Evolutionary conservation across 208 protist genomes (phyloP).

Genomic region (Acanthamoeba divionensis): DNA sequence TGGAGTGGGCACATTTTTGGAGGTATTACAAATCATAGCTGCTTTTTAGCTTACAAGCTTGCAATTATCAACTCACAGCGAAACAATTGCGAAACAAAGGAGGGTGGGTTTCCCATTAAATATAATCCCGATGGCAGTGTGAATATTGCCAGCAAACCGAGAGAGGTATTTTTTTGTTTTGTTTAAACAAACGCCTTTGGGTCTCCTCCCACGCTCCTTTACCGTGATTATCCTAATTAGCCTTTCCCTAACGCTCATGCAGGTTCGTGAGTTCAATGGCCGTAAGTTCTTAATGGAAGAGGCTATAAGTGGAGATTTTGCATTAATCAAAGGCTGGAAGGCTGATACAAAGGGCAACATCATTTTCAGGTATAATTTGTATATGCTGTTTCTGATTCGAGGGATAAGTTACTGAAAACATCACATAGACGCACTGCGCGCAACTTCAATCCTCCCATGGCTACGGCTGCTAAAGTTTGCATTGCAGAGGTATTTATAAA

Average conservation of each 20-base stretch:
- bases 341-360: conserved; percentile 83
- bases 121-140: conserved; percentile 84
- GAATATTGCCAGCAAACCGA: conserved; percentile 80
- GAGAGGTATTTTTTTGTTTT: no score
- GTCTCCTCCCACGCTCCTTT: no score
- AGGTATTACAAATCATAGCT: neutral
- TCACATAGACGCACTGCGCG: conserved; percentile 84
- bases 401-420: no score
- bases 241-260: no score
- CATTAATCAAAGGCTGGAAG: conserved; percentile 93
- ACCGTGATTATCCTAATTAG: no score
- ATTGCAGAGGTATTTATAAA: conserved; percentile 93
- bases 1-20: conserved; percentile 87
- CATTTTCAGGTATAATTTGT: conserved; percentile 54
- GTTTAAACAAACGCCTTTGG: no score
- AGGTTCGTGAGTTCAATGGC: conserved; percentile 87
- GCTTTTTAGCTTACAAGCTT: neutral
- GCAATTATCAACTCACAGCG: neutral
- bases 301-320: conserved; percentile 94
- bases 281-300: conserved; percentile 88
- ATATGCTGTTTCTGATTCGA: neutral
- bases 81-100: conserved; percentile 78
- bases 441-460: conserved; percentile 93
- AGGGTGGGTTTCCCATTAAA: conserved; percentile 89
- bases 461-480: conserved; percentile 85